Evolutionary conservation across 371 early-diverging fungal genomes (phyloP).

Genomic region (Mucor mucedo): DNA sequence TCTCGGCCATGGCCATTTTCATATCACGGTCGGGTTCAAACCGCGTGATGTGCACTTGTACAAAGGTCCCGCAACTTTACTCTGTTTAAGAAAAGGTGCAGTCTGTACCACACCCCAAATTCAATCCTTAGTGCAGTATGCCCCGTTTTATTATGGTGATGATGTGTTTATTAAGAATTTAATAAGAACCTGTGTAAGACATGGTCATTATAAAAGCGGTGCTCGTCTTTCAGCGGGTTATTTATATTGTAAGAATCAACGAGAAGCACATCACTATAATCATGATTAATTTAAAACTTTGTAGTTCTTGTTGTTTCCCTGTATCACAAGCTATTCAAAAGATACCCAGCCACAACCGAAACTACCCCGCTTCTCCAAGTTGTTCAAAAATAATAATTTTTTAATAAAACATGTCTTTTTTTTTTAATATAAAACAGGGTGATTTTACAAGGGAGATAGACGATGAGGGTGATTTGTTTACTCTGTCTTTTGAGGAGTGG

Average conservation of each 20-base stretch:
- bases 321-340: conserved; percentile 4
- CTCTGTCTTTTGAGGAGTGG: neutral
- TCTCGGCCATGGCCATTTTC: conserved; percentile 18
- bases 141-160: conserved; percentile 16
- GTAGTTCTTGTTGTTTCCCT: neutral
- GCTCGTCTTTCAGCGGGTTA: neutral
- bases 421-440: neutral
- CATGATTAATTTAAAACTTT: neutral
- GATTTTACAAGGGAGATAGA: too few relatives aligned
- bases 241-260: neutral
- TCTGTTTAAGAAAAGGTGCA: conserved; percentile 12
- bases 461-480: too few relatives aligned
- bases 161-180: conserved; percentile 5
- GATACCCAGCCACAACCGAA: neutral
- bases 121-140: conserved; percentile 3
- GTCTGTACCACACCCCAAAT: conserved; percentile 1
- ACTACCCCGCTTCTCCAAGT: neutral
- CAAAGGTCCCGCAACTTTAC: conserved; percentile 30
- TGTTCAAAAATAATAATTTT: neutral
- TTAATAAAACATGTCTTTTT: neutral
- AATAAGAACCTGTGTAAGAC: conserved; percentile 4
- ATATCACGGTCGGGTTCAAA: conserved; percentile 30
- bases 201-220: neutral
- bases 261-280: neutral
- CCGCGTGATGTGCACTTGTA: conserved; percentile 32